Evolutionary conservation across 352 stramenopile species (phyloP).

Genomic region (Saprolegnia diclina): DNA sequence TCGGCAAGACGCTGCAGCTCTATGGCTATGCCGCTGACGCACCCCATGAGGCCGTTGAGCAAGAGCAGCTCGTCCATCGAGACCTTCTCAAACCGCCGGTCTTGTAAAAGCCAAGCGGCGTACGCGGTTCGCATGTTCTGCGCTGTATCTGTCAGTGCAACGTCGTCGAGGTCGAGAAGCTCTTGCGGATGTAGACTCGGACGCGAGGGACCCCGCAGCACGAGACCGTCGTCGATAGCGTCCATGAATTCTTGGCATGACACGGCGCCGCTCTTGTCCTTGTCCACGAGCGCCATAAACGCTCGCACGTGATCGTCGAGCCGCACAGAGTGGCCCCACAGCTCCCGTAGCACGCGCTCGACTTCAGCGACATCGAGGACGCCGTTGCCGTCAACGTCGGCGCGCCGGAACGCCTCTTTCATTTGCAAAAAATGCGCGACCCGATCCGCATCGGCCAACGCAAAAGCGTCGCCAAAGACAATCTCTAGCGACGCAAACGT

Average conservation of each 20-base stretch:
- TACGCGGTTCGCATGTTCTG: conserved; percentile 66
- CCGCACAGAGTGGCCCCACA: conserved; percentile 71
- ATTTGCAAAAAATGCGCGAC: conserved; percentile 84
- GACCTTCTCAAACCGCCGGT: conserved; percentile 59
- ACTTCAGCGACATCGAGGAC: conserved; percentile 77
- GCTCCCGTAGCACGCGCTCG: conserved; percentile 61
- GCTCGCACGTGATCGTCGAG: conserved; percentile 62
- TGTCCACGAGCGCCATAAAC: conserved; percentile 71
- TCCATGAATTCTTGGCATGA: conserved; percentile 77
- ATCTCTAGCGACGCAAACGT: conserved; percentile 65
- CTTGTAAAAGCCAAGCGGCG: conserved; percentile 71
- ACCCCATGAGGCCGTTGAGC: conserved; percentile 70
- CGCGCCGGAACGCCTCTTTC: conserved; percentile 75
- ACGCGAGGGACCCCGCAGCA: conserved; percentile 46
- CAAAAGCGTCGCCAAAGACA: conserved; percentile 65
- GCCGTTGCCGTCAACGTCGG: conserved; percentile 72
- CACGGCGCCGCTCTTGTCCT: conserved; percentile 58
- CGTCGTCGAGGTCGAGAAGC: conserved; percentile 72
- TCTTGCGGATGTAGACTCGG: conserved; percentile 51
- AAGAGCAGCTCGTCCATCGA: conserved; percentile 74
- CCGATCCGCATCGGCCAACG: conserved; percentile 70
- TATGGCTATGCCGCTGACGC: conserved; percentile 56
- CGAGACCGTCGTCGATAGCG: conserved; percentile 58
- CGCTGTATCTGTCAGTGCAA: conserved; percentile 63
- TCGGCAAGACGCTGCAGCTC: conserved; percentile 65